phyloP scores from a whole-genome alignment of 2,329 filamentous ascomycete genomes.

The Calycina herbarum region DNA sequence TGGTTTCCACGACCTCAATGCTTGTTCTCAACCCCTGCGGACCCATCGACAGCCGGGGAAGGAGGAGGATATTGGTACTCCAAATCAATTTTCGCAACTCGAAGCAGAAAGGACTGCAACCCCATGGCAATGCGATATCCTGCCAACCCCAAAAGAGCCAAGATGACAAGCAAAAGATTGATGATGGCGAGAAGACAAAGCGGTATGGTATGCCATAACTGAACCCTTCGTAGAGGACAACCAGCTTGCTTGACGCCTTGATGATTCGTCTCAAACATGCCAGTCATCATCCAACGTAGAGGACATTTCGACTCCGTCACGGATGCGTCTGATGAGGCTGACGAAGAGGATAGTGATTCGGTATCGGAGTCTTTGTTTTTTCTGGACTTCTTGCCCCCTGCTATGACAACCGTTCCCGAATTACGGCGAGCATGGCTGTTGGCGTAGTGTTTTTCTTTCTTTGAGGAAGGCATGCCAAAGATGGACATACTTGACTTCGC shows the following conservation, averaged over 20 bases:
- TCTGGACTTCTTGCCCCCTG: slow-evolving; percentile 26
- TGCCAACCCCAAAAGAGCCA: slow-evolving; percentile 32
- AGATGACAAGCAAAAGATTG: slow-evolving; percentile 33
- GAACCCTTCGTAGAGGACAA: slow-evolving; percentile 32
- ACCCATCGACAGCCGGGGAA: too few species aligned
- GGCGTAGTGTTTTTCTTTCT: slow-evolving; percentile 32
- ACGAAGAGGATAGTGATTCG: slow-evolving; percentile 26
- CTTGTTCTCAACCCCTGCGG: too few species aligned
- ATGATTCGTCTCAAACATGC: slow-evolving; percentile 26
- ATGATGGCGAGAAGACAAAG: slow-evolving; percentile 32
- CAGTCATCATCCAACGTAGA: slow-evolving; percentile 30
- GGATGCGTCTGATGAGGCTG: slow-evolving; percentile 19
- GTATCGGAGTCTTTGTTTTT: slow-evolving; percentile 32
- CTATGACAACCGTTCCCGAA: slow-evolving; percentile 23
- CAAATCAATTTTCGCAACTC: slow-evolving; percentile 5
- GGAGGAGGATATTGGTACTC: not conserved
- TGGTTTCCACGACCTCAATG: too few species aligned
- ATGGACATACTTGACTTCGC: slow-evolving; percentile 19
- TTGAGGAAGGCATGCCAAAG: slow-evolving; percentile 27
- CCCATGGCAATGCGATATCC: slow-evolving; percentile 28
- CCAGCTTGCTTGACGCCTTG: slow-evolving; percentile 20
- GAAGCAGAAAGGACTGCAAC: slow-evolving; percentile 6
- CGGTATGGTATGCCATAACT: slow-evolving; percentile 35
- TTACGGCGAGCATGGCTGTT: slow-evolving; percentile 30
- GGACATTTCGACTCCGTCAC: slow-evolving; percentile 25